These are phyloP conservation scores for Trichoderma erinaceum DNA, from an alignment of 495 filamentous ascomycete genomes.

Conservation along the genomic window DNA sequence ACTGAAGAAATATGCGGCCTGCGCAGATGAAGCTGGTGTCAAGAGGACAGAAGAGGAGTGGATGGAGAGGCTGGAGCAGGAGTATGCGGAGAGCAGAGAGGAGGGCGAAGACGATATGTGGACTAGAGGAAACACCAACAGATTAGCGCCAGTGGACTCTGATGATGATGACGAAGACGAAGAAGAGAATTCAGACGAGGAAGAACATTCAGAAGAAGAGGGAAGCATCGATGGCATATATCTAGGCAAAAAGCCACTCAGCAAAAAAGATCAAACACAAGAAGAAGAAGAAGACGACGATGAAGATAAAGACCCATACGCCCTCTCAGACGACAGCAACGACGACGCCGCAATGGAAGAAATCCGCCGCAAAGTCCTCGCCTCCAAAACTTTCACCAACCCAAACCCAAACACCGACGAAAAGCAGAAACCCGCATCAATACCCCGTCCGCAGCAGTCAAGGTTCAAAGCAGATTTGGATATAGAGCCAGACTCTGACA, in stretches of 20 bases:
- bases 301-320: conserved; percentile 57
- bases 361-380: conserved; percentile 73
- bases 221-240: conserved; percentile 47
- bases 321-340: conserved; percentile 68
- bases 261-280: conserved; percentile 15
- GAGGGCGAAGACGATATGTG: conserved; percentile 66
- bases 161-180: conserved; percentile 44
- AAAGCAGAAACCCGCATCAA: conserved; percentile 48
- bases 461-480: conserved; percentile 56
- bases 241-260: conserved; percentile 38
- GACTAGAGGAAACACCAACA: conserved; percentile 82
- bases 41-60: conserved; percentile 79
- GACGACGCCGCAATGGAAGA: conserved; percentile 90
- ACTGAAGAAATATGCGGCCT: conserved; percentile 78
- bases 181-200: conserved; percentile 33
- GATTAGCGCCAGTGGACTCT: conserved; percentile 47
- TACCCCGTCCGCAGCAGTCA: conserved; percentile 43
- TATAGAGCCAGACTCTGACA: conserved; percentile 65
- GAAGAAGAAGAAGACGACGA: conserved; percentile 43
- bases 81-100: conserved; percentile 75
- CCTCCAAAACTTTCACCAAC: conserved; percentile 79
- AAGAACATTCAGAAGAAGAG: conserved; percentile 25
- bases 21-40: conserved; percentile 76
- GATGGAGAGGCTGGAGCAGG: conserved; percentile 81
- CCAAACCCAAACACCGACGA: conserved; percentile 44